phyloP scores from a whole-genome alignment of 495 filamentous ascomycete species.

The Daldinia vernicosa region DNA sequence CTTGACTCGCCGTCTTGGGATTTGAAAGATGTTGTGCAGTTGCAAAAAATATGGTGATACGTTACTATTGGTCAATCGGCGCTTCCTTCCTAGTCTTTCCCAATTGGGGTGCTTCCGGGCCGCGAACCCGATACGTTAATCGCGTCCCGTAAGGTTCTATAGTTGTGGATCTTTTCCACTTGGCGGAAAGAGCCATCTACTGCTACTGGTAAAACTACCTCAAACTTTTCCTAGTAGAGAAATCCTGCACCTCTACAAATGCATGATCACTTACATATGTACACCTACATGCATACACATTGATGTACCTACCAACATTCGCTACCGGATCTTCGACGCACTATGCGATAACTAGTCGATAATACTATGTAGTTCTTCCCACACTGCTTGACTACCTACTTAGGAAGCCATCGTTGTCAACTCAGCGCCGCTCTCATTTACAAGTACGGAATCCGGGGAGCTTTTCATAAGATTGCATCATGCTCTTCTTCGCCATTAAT shows the following conservation, averaged over 20 bases:
- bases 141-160: slow-evolving; percentile 7
- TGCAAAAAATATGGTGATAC: slow-evolving; percentile 21
- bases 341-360: slow-evolving; percentile 13
- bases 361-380: slow-evolving; percentile 4
- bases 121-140: slow-evolving; percentile 35
- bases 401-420: neutral
- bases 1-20: slow-evolving; percentile 1
- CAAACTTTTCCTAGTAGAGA: slow-evolving; percentile 27
- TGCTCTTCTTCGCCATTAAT: neutral
- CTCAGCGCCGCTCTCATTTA: neutral
- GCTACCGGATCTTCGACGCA: slow-evolving; percentile 16
- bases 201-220: slow-evolving; percentile 26
- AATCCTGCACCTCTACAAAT: slow-evolving; percentile 11
- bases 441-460: neutral
- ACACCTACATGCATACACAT: slow-evolving; percentile 11
- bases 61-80: slow-evolving; percentile 25
- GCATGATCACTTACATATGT: slow-evolving; percentile 24
- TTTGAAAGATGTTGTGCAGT: slow-evolving; percentile 8
- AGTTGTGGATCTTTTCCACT: slow-evolving; percentile 9
- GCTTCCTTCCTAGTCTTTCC: slow-evolving; percentile 35
- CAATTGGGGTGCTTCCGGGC: slow-evolving; percentile 32
- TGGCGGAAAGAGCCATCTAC: slow-evolving; percentile 4
- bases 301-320: slow-evolving; percentile 15
- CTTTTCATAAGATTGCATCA: neutral
- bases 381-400: neutral